Percentiles rank a stretch among this genome's conserved stretches.
phyloP scores from a whole-genome alignment of 306 rosid species.

The Vigna trinervia region DNA sequence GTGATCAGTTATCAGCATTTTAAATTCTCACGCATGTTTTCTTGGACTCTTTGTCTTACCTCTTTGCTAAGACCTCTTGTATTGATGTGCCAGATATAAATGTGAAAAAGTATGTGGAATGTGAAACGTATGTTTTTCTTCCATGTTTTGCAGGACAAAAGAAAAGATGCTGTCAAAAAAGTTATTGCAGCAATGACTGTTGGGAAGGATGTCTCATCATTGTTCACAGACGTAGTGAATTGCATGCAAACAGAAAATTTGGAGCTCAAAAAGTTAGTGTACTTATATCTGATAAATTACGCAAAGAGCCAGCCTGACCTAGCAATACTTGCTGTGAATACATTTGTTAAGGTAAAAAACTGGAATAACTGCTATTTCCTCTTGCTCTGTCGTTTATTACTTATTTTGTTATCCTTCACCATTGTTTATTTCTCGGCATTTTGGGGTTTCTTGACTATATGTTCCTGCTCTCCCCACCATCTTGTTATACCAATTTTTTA shows the following conservation, averaged over 20 bases:
- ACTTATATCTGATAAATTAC: conserved; percentile 86
- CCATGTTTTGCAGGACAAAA: conserved; percentile 71
- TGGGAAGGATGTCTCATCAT: conserved; percentile 93
- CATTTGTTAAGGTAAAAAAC: conserved; percentile 83
- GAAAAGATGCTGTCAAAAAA: conserved; percentile 96
- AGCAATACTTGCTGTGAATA: conserved; percentile 94
- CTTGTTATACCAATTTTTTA: neutral
- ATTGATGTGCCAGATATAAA: neutral
- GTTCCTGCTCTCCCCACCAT: neutral
- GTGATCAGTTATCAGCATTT: conserved; percentile 1
- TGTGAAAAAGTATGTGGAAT: conserved; percentile 22
- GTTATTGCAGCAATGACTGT: conserved; percentile 98
- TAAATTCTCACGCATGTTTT: neutral
- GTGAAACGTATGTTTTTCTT: conserved; percentile 3
- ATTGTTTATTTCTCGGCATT: conserved; percentile 5
- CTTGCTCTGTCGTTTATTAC: neutral
- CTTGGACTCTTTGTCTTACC: conserved; percentile 26
- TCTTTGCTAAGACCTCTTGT: neutral
- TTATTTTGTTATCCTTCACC: conserved; percentile 16
- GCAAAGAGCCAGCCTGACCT: conserved; percentile 98
- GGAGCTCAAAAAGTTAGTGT: conserved; percentile 91
- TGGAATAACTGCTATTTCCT: conserved; percentile 27
- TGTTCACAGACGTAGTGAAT: conserved; percentile 90
- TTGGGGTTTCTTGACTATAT: conserved; percentile 9
- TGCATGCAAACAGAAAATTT: conserved; percentile 97